Base-by-base conservation (phyloP, 2,329 filamentous ascomycete genomes). In the Epichloe coenophiala region DNA sequence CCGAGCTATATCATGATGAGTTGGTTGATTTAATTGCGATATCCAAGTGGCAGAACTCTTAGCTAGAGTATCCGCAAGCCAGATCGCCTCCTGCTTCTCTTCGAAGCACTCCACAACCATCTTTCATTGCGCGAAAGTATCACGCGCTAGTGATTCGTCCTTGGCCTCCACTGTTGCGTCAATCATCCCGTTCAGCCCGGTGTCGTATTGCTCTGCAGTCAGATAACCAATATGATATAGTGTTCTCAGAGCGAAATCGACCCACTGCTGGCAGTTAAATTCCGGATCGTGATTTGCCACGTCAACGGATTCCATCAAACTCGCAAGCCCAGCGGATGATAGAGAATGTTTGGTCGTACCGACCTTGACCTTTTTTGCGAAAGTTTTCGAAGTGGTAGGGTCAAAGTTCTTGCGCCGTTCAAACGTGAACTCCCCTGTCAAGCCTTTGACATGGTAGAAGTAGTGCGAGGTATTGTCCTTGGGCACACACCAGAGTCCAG, bases 1-100 rank as follows among this genome's bases (percentile, higher is more conserved):
- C 58, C 1, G 35, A 56, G 36, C 9, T 49, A 1, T 63, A 62
- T 35, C 58, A 53, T 5, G 57, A 61, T 23, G 58, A 64, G 45
- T 42, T 62, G 43, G 55, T 63, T 8, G 56, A 60, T 23, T 59
- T 52, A 13, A 57, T 54, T 40, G 56, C 57, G 0, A 50, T 63
- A 12, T 56, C 54, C 7, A 60, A 52, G 50, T 62, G 54, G 54
- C 52, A 57, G 40, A 49, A 57, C 43, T 51, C 53, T 35, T 60
- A 55, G 45, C 23, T 35, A 27, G 1, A 17, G 12, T 39, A 36
- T 47, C 7, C 37, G 21, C 37, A 23, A n/a, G 7, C 23, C 23
- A 27, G 6, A 27, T 7, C 7, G 23, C 23, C 23, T 27, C 23
- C 23, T 27, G 23, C 6, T 27, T 27, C 23, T 27, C 23, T 27